Base-by-base conservation (phyloP, 371 early-diverging fungal genomes). In the Mortierella sp. region DNA sequence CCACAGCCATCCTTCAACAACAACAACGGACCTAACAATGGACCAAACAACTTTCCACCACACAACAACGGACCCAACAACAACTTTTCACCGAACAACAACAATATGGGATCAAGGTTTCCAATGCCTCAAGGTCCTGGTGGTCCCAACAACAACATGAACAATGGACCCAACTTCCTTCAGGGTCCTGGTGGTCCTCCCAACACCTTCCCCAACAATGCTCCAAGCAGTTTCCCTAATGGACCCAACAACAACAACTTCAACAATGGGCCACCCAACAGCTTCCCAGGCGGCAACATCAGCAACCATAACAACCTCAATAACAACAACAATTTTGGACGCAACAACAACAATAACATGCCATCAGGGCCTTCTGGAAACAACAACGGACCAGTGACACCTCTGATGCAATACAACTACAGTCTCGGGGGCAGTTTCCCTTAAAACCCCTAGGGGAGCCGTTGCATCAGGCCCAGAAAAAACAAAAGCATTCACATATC, bases 361-460 rank as follows among this genome's bases (percentile, higher is more conserved):
- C 53, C 26, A 26, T 52, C 53, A 19, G 53, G 24, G 8, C 26
- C 53, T 26, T 45, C 40, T 40, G 39, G 24, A n/a, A n/a, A n/a
- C 34, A 55, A 55, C 58, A 55, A 55, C 4, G 61, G 61, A 29
- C 58, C 81, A 31, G 81, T 81, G 69, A 81, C 81, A 5, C 81
- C 81, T 41, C 47, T 77, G 71, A 66, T 73, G 77, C 81, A 80
- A 34, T 76, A 76, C 71, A 80, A 80, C 68, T 77, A 81, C 68
- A 70, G 58, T 26, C 71, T 81, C 11, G 79, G 48, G 39, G 71
- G 47, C 8, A 81, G 81, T 41, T 81, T 81, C 64, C 81, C 81
- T 37, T 81, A 55, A 64, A 64, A 1, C 6, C 19, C n/a, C 48
- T n/a, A n/a, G n/a, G 48, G 48, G n/a, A 48, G n/a, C n/a, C n/a